Evolutionary conservation across 768 basidiomycete species (phyloP).

Genomic region (Psilocybe cubensis): DNA sequence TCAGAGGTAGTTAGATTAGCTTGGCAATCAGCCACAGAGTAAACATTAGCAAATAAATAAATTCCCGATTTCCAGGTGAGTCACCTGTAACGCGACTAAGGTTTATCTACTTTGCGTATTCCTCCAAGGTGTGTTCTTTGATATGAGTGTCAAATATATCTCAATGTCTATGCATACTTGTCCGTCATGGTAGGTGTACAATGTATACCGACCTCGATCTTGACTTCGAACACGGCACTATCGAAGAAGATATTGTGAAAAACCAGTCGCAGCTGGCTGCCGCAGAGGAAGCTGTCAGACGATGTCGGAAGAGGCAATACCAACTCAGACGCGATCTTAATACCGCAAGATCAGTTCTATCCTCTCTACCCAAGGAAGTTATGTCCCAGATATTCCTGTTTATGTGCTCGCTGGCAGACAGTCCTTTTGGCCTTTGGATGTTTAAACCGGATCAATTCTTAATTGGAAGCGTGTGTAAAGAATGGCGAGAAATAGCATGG

Average conservation of each 20-base stretch:
- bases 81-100: too few species aligned
- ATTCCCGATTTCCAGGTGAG: too few species aligned
- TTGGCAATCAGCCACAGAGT: too few species aligned
- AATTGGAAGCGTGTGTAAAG: slow-evolving; percentile 6
- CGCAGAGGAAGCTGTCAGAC: background rate
- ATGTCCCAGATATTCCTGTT: background rate
- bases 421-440: background rate
- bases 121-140: too few species aligned
- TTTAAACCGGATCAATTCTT: background rate
- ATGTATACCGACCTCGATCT: background rate
- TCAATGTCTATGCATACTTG: too few species aligned
- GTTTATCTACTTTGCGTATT: too few species aligned
- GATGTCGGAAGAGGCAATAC: background rate
- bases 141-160: too few species aligned
- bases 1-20: too few species aligned
- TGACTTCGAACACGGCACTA: background rate
- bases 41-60: too few species aligned
- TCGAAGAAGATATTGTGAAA: background rate
- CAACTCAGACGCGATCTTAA: background rate
- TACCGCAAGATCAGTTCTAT: background rate
- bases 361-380: background rate
- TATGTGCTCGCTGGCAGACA: background rate
- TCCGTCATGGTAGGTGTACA: too few species aligned
- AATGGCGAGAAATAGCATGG: slow-evolving; percentile 10
- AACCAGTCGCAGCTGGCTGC: background rate